A percentile compares a stretch with the other conserved stretches of the same genome.
These are phyloP conservation scores for Hymenoscyphus scutula DNA, from an alignment of 2,329 filamentous ascomycete species.

Conservation along the genomic window DNA sequence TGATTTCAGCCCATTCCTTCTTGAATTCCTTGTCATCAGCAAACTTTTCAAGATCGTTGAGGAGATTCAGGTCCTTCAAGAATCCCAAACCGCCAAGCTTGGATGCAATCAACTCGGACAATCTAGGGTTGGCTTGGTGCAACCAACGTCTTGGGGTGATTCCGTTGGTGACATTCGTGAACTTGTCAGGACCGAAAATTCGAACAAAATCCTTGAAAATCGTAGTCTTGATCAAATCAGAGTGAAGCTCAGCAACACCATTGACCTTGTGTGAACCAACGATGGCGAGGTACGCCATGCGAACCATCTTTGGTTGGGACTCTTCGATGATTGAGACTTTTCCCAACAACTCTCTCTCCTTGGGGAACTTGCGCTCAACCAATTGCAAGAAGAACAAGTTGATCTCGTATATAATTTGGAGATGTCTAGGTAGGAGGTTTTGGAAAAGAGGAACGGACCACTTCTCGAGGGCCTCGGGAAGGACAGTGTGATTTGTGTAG, in stretches of 20 bases:
- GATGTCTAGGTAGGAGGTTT: conserved; percentile 86
- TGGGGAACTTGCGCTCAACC: conserved; percentile 87
- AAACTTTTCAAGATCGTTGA: conserved; percentile 82
- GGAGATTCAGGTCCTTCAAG: conserved; percentile 82
- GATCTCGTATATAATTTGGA: conserved; percentile 98
- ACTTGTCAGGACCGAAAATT: conserved; percentile 94
- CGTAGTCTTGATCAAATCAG: conserved; percentile 96
- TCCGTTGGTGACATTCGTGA: conserved; percentile 97
- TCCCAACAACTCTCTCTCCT: conserved; percentile 79
- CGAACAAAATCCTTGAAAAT: conserved; percentile 98
- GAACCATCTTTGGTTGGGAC: conserved; percentile 93
- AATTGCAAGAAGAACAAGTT: conserved; percentile 89
- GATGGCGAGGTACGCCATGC: conserved; percentile 93
- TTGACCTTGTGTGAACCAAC: conserved; percentile 99
- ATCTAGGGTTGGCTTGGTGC: conserved; percentile 90
- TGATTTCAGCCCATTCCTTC: conserved; percentile 94
- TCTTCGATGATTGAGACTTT: conserved; percentile 98
- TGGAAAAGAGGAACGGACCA: conserved; percentile 94
- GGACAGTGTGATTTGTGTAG: conserved; percentile 97
- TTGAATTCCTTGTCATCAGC: conserved; percentile 87
- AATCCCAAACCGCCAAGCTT: conserved; percentile 82
- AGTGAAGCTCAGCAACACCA: conserved; percentile 95
- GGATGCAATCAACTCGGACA: conserved; percentile 88
- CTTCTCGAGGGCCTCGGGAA: conserved; percentile 96
- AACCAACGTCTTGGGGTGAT: conserved; percentile 96